Conservation (phyloP, 768 basidiomycete genomes). For the Auricularia sp. region DNA sequence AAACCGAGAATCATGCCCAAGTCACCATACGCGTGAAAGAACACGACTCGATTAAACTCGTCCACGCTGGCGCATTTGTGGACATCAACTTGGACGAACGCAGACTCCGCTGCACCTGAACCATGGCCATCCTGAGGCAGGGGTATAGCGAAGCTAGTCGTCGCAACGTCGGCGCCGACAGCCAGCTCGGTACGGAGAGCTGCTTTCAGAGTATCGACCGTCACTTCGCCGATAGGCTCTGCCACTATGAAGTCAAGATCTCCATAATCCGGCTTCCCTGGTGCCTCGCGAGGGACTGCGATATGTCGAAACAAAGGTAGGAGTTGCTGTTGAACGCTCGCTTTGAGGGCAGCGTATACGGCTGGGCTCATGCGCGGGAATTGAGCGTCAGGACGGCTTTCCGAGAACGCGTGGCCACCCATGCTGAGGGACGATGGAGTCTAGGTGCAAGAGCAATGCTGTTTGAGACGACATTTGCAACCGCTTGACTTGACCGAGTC, state of each 20-base stretch:
- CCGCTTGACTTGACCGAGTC: too few relatives aligned
- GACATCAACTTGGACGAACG: slow-evolving; percentile 50
- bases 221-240: slow-evolving; percentile 24
- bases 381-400: slow-evolving; percentile 30
- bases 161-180: slow-evolving; percentile 41
- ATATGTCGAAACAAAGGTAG: slow-evolving; percentile 40
- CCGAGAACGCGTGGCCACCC: slow-evolving; percentile 63
- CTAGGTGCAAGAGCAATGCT: too few relatives aligned
- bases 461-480: too few relatives aligned
- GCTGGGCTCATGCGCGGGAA: slow-evolving; percentile 55
- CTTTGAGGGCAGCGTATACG: slow-evolving; percentile 44
- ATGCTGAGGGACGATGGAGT: slow-evolving; percentile 23
- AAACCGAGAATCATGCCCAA: slow-evolving; percentile 60
- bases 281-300: slow-evolving; percentile 50
- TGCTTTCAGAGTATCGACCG: slow-evolving; percentile 26
- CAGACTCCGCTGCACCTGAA: slow-evolving; percentile 25
- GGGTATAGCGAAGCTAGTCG: slow-evolving; percentile 55
- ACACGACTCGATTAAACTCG: slow-evolving; percentile 41
- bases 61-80: slow-evolving; percentile 42
- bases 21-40: slow-evolving; percentile 61
- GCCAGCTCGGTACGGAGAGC: slow-evolving; percentile 40
- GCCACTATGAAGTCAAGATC: slow-evolving; percentile 62
- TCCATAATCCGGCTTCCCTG: slow-evolving; percentile 55
- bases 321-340: slow-evolving; percentile 32
- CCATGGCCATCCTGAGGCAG: slow-evolving; percentile 25